Evolutionary conservation across 805 yeast genomes (phyloP), one percentile per base, ranked within the genome.

Genomic region (Geotrichum ghanense): DNA sequence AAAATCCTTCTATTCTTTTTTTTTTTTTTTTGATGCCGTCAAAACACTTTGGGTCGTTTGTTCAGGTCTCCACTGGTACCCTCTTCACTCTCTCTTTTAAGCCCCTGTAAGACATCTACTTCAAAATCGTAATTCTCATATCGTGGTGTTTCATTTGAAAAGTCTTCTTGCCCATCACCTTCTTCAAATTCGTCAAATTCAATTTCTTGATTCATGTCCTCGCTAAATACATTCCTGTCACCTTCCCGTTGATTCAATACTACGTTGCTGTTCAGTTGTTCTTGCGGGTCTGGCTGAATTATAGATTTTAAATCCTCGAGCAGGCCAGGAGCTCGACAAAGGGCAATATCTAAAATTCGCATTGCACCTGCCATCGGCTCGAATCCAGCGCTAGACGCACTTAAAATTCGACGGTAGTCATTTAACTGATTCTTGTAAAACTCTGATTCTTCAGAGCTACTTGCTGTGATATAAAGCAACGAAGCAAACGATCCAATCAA

Each of bases 401-500:
- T 78, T 40, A 90, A 63, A 9, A 79, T 74, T 81, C 87, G 78
- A 49, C 94, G 70, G 62, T 84, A 89, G 53, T 81, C 83, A 56
- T 76, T 76, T 23, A 89, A 73, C 51, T 81, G 81, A 51, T 79
- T 84, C 56, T 77, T 73, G 63, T 76, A 86, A 43, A 73, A 68
- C 39, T 68, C 69, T 0, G 82, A 73, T 56, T 87, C 95, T 46
- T 79, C 85, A 1, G 52, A 48, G 16, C 56, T 52, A 16, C 48
- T 45, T 1, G 92, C 68, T 0, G 95, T 83, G 14, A 81, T 80
- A 55, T 74, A 84, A 47, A 89, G 65, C 10, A 89, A 68, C 0
- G 94, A 80, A 0, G 95, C 95, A 70, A 89, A 89, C 0, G 90
- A 77, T 1, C 95, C 96, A 37, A 88, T 85, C 31, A 85, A 64